Evolutionary conservation across 345 rosid genomes (phyloP), one percentile per base, ranked within the genome.

Genomic region (Pugionium cornutum): DNA sequence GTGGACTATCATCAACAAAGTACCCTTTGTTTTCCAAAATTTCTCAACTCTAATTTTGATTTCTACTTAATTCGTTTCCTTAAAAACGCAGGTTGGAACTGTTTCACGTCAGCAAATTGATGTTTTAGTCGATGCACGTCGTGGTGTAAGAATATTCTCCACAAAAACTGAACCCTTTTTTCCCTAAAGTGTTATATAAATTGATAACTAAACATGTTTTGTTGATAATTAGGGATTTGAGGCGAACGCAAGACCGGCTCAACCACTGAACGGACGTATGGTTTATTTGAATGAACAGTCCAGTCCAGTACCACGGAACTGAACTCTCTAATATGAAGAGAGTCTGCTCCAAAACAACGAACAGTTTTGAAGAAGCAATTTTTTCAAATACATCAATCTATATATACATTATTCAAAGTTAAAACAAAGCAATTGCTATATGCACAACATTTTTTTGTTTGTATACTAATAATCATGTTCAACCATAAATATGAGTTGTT

Each of bases 1-100:
- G 53, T 85, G 96, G 96, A 83, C 67, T 62, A 78, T 89, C 57
- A 58, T 77, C 78, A 68, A 60, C 56, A 70, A 79, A 81, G 94
- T 91, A 40, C 18, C 18, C 18, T 18, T 18, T 18, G 18, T 18
- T 18, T 18, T 18, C 18, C 18, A 18, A 18, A 4, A 59, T 11
- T 5, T 10, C 7, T 25, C 8, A 5, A 36, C 35, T 1, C 7
- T 39, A 57, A 10, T 9, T 4, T 26, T 3, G 42, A 35, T 18
- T 66, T 10, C 29, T 51, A 1, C 18, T 36, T 25, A 44, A 18
- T 18, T 18, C 18, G 18, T 18, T 18, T 18, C 18, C 18, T 18
- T 18, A 18, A 18, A 18, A 46, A 54, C 53, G 49, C 46, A 84
- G 95, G 82, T 82, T 48, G 82, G 84, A 69, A 86, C 96, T 31